Evolutionary conservation across 106 monocot species (phyloP).

Genomic region (Xerophyta viscosa): DNA sequence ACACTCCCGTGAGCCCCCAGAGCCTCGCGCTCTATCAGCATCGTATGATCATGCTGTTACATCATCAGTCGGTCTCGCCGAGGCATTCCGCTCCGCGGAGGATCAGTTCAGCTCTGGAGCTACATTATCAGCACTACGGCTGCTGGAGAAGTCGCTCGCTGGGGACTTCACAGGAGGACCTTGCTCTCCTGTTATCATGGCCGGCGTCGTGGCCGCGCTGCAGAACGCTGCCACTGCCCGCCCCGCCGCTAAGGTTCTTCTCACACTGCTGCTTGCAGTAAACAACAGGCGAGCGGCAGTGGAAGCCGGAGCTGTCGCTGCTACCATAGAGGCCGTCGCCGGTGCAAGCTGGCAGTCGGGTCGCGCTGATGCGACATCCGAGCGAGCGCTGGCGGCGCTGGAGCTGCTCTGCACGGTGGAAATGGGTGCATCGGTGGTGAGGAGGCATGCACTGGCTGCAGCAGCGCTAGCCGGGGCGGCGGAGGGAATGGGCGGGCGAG

Average conservation of each 20-base stretch:
- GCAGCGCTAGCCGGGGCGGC: constrained; percentile 39
- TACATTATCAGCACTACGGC: constrained; percentile 34
- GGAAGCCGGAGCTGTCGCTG: constrained; percentile 48
- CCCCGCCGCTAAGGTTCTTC: constrained; percentile 67
- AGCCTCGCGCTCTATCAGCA: not conserved
- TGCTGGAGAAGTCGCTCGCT: constrained; percentile 43
- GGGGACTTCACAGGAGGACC: constrained; percentile 3
- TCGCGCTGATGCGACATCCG: constrained; percentile 33
- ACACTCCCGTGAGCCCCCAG: constrained; percentile 5
- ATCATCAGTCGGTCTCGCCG: constrained; percentile 14
- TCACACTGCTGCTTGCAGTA: constrained; percentile 59
- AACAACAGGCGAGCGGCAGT: constrained; percentile 53
- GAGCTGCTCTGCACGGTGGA: constrained; percentile 70
- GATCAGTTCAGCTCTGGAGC: constrained; percentile 42
- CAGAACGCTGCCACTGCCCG: constrained; percentile 40
- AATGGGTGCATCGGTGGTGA: constrained; percentile 53
- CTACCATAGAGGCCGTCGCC: constrained; percentile 41
- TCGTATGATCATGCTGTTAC: not conserved
- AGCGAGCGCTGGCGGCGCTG: constrained; percentile 56
- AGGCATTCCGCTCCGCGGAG: constrained; percentile 47
- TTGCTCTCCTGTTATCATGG: constrained; percentile 41
- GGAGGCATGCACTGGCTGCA: constrained; percentile 28
- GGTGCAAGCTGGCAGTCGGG: constrained; percentile 12
- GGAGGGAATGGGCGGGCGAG: constrained; percentile 61
- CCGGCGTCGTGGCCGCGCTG: constrained; percentile 49